phyloP scores from a whole-genome alignment of 148 eudicot species.

The Rhododendron griersonianum region DNA sequence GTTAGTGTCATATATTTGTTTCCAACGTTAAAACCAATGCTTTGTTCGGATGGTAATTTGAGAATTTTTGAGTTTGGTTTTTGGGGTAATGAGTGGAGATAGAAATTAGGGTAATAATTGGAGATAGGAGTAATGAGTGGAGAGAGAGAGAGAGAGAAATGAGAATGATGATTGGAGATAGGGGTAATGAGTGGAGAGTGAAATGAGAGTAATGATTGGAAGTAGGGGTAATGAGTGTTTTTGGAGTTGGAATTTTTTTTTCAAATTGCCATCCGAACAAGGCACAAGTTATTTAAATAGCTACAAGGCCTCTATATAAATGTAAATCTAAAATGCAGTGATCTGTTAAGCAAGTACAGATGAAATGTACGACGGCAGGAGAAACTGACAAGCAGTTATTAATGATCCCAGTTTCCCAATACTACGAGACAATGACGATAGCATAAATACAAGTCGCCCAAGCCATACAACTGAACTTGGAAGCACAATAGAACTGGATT shows the following conservation, averaged over 20 bases:
- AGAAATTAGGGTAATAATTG: too few relatives aligned
- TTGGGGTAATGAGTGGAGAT: too few relatives aligned
- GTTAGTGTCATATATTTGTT: neutral
- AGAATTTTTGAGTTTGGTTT: too few relatives aligned
- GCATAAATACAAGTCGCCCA: neutral
- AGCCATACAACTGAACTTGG: slow-evolving; percentile 1
- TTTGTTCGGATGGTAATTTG: too few relatives aligned
- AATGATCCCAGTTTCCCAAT: neutral
- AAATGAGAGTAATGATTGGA: too few relatives aligned
- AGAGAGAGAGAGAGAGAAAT: too few relatives aligned
- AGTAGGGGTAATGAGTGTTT: too few relatives aligned
- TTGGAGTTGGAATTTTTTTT: too few relatives aligned
- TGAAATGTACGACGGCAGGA: neutral
- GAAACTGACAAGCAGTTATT: neutral
- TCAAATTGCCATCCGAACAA: too few relatives aligned
- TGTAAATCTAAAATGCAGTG: neutral
- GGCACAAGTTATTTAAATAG: neutral
- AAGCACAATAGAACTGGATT: neutral
- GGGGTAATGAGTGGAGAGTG: too few relatives aligned
- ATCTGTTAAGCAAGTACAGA: neutral
- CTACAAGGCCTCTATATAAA: neutral
- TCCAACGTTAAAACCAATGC: neutral
- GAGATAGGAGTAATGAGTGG: too few relatives aligned
- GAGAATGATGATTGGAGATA: too few relatives aligned
- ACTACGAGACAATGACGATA: neutral